Conservation (phyloP, 2,329 filamentous ascomycete species). For the Hypoxylon sp. region DNA sequence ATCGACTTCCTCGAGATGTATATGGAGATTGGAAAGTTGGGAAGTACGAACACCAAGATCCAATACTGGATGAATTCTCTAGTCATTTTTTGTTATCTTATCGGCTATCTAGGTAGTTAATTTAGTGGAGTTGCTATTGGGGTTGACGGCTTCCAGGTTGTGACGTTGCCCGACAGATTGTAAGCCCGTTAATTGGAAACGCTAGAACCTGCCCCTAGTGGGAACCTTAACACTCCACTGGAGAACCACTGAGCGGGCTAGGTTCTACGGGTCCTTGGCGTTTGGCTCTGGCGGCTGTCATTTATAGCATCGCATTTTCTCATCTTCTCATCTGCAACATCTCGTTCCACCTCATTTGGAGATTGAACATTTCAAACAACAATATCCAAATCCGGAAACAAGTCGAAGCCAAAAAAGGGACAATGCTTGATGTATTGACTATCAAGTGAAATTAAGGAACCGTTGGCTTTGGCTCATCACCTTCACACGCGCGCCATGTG, state of each 20-base stretch:
- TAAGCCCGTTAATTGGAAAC: conserved; percentile 15
- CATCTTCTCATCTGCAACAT: conserved; percentile 3
- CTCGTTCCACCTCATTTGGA: conserved; percentile 3
- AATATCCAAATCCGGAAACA: conserved; percentile 18
- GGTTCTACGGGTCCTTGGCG: conserved; percentile 25
- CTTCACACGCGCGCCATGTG: conserved; percentile 32
- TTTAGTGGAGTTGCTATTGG: neutral
- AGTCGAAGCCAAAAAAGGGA: neutral
- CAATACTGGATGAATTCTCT: conserved; percentile 14
- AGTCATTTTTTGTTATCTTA: conserved; percentile 25
- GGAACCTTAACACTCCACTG: conserved; percentile 13
- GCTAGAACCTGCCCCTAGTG: neutral
- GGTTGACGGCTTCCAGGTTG: conserved; percentile 6
- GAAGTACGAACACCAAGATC: conserved; percentile 9
- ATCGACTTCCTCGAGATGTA: conserved; percentile 12
- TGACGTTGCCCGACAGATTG: neutral
- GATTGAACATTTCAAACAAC: conserved; percentile 4
- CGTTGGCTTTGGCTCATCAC: conserved; percentile 21
- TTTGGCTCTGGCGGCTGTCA: neutral
- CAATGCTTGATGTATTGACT: neutral
- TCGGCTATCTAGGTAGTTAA: neutral
- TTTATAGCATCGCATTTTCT: neutral
- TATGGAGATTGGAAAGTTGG: neutral
- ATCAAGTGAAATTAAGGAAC: conserved; percentile 27
- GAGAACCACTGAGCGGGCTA: conserved; percentile 23